Base-by-base conservation (phyloP, 176 grass and related monocot genomes). In the Calamus simplicifolius region DNA sequence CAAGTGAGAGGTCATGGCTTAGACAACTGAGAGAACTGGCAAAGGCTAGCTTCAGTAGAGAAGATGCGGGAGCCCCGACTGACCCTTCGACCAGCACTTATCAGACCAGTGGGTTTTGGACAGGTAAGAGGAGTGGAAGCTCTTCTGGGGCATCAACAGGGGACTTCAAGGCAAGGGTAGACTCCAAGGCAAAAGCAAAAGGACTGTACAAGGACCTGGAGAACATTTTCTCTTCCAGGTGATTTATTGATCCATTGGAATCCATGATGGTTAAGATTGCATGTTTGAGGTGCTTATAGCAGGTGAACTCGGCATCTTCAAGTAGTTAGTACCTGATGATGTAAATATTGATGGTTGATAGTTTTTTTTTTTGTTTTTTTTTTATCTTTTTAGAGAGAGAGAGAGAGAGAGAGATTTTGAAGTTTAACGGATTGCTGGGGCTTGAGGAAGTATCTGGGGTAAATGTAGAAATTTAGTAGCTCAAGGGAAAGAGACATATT, bases 11-110 rank as follows among this genome's bases (percentile, higher is more conserved):
- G 48, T 78, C 81, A 56, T 97, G 93, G 93, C 76, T 82, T 1
- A 52, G 77, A 61, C 93, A 97, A 76, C 82, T 97, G 69, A 75
- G 84, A 70, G 93, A 97, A 60, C 73, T 88, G 69, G 93, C 87
- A 10, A 91, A 82, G 66, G 83, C 87, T 13, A 97, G 93, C 77
- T 97, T 97, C 74, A 85, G 77, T 69, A 78, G 54, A 75, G 84
- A 97, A 23, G 81, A 49, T 14, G 53, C 5, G 3, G 59, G 12
- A 6, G 49, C 31, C 3, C 62, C 50, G 29, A 68, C 28, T 16
- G 88, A 87, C 61, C 77, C 86, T 54, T 89, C 88, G 15, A 77
- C 57, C 8, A 95, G 90, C 69, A 76, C 31, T 55, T 56, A 74
- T 50, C 69, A 29, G 52, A 23, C 17, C 27, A 53, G 18, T 13